These are phyloP conservation scores for Musa troglodytarum DNA, from an alignment of 176 grass and related monocot genomes.

Conservation along the genomic window DNA sequence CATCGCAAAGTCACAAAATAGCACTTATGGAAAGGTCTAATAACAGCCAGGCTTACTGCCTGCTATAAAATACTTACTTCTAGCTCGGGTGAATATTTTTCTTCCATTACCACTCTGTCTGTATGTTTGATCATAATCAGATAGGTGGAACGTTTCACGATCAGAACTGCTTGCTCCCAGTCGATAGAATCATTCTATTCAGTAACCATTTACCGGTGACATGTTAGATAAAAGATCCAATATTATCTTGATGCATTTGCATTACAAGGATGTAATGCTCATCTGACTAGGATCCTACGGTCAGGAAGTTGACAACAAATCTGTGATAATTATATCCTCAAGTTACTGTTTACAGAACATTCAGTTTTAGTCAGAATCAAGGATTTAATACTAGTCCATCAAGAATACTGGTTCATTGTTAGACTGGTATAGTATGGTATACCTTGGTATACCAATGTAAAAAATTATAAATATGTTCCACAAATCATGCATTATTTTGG, in stretches of 20 bases:
- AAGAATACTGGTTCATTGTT: no score
- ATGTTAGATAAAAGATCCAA: neutral
- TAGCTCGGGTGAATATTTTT: slow-evolving; percentile 68
- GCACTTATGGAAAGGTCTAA: neutral
- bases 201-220: neutral
- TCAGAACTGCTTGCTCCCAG: slow-evolving; percentile 40
- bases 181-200: slow-evolving; percentile 45
- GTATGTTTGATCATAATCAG: slow-evolving; percentile 44
- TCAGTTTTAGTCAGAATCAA: no score
- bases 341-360: no score
- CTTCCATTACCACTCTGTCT: slow-evolving; percentile 37
- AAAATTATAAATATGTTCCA: no score
- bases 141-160: slow-evolving; percentile 42
- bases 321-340: neutral
- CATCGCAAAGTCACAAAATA: slow-evolving; percentile 20
- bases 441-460: no score
- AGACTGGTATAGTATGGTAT: no score
- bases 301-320: neutral
- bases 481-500: no score
- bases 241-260: slow-evolving; percentile 1
- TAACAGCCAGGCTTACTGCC: neutral
- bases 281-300: neutral
- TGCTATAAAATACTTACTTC: slow-evolving; percentile 29
- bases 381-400: no score
- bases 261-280: neutral